Conservation (phyloP, 106 monocot species). For the Dendrobium nobile region DNA sequence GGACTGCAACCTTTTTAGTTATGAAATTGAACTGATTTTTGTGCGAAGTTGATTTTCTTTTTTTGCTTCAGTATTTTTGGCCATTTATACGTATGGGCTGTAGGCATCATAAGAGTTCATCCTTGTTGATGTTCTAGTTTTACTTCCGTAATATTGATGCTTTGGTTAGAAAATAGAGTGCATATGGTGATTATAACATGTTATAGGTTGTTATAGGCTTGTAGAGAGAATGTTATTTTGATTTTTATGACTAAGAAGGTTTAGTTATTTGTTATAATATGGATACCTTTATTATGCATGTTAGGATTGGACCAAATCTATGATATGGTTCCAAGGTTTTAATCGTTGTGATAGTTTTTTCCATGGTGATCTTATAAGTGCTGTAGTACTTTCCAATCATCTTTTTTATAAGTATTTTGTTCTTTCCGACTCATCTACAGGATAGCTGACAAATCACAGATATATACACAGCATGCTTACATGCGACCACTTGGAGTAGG, state of each 20-base stretch:
- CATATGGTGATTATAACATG: slow-evolving; percentile 1
- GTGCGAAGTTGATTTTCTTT: no score
- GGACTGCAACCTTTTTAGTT: background rate
- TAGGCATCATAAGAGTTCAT: background rate
- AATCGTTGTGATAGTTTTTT: background rate
- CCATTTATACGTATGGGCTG: no score
- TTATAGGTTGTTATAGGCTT: background rate
- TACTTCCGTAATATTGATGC: background rate
- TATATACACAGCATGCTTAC: slow-evolving; percentile 98
- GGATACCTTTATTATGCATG: background rate
- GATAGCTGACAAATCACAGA: slow-evolving; percentile 97
- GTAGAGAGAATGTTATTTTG: background rate
- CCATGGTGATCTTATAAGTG: background rate
- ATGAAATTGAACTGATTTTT: no score
- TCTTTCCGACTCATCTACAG: slow-evolving; percentile 33
- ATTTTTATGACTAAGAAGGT: slow-evolving; percentile 1
- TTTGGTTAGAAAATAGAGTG: background rate
- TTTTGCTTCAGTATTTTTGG: no score
- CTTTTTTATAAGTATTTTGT: background rate
- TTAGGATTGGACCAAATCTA: background rate
- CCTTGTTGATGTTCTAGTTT: background rate
- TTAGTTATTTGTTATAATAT: background rate
- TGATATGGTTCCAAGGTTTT: background rate
- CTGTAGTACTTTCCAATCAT: background rate
- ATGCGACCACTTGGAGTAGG: slow-evolving; percentile 99